These are phyloP conservation scores for Trametes sanguinea DNA, from an alignment of 768 basidiomycete genomes.

Conservation along the genomic window DNA sequence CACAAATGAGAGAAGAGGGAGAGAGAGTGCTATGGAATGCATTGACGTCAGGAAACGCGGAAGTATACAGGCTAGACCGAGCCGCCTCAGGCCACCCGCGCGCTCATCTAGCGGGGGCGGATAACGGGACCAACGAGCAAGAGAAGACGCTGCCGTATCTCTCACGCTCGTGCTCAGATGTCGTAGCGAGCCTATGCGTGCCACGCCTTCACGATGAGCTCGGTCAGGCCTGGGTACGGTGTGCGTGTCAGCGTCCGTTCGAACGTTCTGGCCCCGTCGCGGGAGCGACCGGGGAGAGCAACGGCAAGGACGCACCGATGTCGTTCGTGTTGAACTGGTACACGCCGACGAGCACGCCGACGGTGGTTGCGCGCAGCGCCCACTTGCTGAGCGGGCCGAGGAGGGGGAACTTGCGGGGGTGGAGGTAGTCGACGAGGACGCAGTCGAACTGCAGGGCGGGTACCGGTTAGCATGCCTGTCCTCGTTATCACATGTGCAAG, in stretches of 20 bases:
- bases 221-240: conserved; percentile 67
- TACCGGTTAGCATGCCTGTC: conserved; percentile 3
- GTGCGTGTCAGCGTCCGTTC: conserved; percentile 15
- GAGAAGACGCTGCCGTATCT: background rate
- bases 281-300: background rate
- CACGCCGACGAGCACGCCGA: conserved; percentile 82
- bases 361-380: conserved; percentile 75
- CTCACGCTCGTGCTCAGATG: too few relatives aligned
- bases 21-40: conserved; percentile 1
- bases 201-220: conserved; percentile 84
- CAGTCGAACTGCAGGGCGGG: conserved; percentile 63
- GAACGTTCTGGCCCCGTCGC: background rate
- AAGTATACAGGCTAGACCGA: conserved; percentile 12
- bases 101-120: background rate
- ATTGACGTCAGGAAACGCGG: conserved; percentile 15
- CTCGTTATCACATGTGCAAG: conserved; percentile 1
- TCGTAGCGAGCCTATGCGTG: conserved; percentile 50
- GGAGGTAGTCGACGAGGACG: conserved; percentile 85
- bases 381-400: conserved; percentile 72
- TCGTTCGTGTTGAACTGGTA: conserved; percentile 99
- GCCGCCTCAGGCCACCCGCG: background rate
- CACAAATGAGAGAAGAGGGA: background rate
- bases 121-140: too few relatives aligned
- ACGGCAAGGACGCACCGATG: conserved; percentile 64
- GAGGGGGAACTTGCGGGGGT: conserved; percentile 90